Evolutionary conservation across 2,329 filamentous ascomycete species (phyloP), one percentile per base, ranked within the genome.

Genomic region (Colletotrichum navitas): DNA sequence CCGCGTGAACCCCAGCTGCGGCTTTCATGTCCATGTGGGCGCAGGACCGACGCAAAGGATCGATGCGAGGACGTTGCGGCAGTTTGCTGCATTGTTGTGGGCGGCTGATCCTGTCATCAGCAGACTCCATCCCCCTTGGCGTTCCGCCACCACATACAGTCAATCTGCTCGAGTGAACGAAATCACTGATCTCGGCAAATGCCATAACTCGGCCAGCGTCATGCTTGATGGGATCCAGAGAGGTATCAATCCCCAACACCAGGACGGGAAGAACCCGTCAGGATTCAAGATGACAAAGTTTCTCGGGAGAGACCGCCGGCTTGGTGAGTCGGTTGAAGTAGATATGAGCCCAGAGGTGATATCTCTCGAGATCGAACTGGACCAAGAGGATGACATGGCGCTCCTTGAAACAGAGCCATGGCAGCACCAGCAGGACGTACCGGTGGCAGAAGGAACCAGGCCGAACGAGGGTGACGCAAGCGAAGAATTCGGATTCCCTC

Each of bases 11-110:
- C 41, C 72, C 0, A 74, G 75, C 1, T 80, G 79, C 36, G 81
- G 80, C 11, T 74, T 83, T 26, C 80, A 82, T 61, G 79, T 83
- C 18, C 80, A 83, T 59, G 74, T 83, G 5, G 81, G 80, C 6
- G 79, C 79, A 59, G 82, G 82, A 0, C 65, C 43, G 18, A 60
- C 55, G 6, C 68, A 75, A n/a, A 76, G 74, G 60, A 78, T 83
- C 61, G 74, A 78, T 18, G 56, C 78, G 12, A 71, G 75, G 14
- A 74, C 76, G 0, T 34, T 80, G 16, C 78, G 79, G 16, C 78
- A 80, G 34, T 75, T 79, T 12, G 80, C 76, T 2, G 77, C 77
- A 6, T 77, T 83, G 24, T 67, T 79, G 8, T 83, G 78, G 79
- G 80, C 80, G 5, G 78, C 79, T 11, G 81, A 83, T 56, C 80